Evolutionary conservation across 768 basidiomycete genomes (phyloP).

Genomic region (Mycena venus): DNA sequence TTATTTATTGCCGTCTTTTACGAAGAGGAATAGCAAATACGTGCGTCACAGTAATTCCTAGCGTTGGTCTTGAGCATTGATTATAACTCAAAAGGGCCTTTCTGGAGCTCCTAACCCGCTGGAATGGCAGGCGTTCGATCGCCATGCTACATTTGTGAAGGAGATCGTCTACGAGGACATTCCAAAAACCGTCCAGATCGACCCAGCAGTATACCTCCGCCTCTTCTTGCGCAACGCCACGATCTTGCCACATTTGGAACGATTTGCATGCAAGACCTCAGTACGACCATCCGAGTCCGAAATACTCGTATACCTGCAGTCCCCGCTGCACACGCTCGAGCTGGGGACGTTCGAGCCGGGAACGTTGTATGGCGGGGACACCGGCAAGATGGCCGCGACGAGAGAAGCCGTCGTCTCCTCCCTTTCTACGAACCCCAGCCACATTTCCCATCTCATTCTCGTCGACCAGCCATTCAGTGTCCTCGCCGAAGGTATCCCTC

Average conservation of each 20-base stretch:
- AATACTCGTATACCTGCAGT: slow-evolving; percentile 5
- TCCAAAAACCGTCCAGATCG: not conserved
- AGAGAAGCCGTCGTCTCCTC: not conserved
- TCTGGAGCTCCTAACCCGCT: not conserved
- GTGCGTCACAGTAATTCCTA: slow-evolving; percentile 11
- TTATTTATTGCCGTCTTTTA: not conserved
- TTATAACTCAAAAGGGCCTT: not conserved
- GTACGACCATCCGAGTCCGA: not conserved
- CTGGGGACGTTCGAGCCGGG: slow-evolving; percentile 13
- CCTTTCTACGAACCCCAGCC: not conserved
- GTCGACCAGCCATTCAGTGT: not conserved
- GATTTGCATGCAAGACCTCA: not conserved
- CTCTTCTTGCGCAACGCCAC: not conserved
- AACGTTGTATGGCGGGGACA: not conserved
- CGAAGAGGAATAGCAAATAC: not conserved
- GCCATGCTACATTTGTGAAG: not conserved
- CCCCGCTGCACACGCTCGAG: not conserved
- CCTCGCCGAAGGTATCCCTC: not conserved
- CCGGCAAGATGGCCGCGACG: not conserved
- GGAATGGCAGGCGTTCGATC: slow-evolving; percentile 12
- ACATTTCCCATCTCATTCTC: not conserved
- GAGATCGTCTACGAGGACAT: slow-evolving; percentile 9
- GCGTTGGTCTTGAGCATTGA: not conserved
- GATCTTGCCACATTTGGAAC: not conserved
- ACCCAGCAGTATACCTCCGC: slow-evolving; percentile 2